Base-by-base conservation (phyloP, 2,329 filamentous ascomycete genomes). In the Hypocrella siamensis region DNA sequence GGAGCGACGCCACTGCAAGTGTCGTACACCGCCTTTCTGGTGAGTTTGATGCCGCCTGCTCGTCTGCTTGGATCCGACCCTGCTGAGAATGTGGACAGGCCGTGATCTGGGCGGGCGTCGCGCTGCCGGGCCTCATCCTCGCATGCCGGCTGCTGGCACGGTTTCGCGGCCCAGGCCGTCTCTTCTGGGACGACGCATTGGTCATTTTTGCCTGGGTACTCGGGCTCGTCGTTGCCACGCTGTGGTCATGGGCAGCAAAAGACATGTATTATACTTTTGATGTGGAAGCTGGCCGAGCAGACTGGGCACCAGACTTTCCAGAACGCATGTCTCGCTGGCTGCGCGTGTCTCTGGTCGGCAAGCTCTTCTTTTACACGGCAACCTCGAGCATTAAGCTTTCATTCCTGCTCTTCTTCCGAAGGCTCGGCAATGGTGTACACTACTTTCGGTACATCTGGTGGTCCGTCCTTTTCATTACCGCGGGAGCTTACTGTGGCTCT, bases 211-310 rank as follows among this genome's bases (percentile, higher is more conserved):
- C 31, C 27, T 21, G 12, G 9, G 11, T 25, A 6, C n/a, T 29
- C 11, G 17, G 27, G 4, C 6, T 33, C 5, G 16, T 29, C 19
- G 19, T 25, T n/a, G 31, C 31, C 4, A 26, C n/a, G n/a, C 26
- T 33, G 17, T 33, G 31, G 31, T 26, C 29, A 14, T 33, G 31
- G 31, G 26, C n/a, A 10, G 31, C 31, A 22, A 28, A 18, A 24
- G 31, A 33, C 26, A 29, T 33, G 31, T 33, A 33, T 17, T 25
- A 33, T 21, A 11, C 29, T 17, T n/a, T 33, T 6, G 15, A 30
- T 17, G 26, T 29, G 5, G n/a, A 33, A 6, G 31, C 31, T 16
- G 31, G 31, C 9, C 17, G 21, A 4, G 31, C 12, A 12, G 10
- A 15, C 5, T 17, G 14, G 10, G 26, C 11, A 16, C 26, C 18